phyloP scores from a whole-genome alignment of 2,329 filamentous ascomycete genomes.

The Monosporascus sp. region DNA sequence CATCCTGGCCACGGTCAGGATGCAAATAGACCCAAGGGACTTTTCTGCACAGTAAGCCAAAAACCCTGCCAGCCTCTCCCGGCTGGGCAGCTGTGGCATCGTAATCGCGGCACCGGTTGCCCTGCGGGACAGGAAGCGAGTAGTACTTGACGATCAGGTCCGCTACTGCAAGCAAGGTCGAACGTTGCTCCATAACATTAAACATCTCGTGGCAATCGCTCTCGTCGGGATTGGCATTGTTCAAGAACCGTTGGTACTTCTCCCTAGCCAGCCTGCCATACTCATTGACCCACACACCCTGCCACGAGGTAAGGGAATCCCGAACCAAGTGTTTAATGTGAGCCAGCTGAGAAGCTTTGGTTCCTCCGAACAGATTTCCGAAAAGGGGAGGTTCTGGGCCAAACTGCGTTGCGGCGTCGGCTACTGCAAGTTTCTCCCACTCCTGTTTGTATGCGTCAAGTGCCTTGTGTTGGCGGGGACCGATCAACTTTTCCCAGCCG shows the following conservation, averaged over 20 bases:
- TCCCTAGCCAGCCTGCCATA: slow-evolving; percentile 10
- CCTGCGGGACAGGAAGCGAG: slow-evolving; percentile 11
- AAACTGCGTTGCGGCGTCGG: neutral
- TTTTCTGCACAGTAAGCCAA: neutral
- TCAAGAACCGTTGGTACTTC: slow-evolving; percentile 12
- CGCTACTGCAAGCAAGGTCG: slow-evolving; percentile 17
- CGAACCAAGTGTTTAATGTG: slow-evolving; percentile 23
- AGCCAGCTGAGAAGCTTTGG: slow-evolving; percentile 16
- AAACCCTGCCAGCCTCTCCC: neutral
- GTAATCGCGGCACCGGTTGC: slow-evolving; percentile 20
- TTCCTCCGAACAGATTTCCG: slow-evolving; percentile 24
- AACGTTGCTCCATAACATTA: slow-evolving; percentile 22
- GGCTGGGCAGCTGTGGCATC: neutral
- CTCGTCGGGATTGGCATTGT: slow-evolving; percentile 3
- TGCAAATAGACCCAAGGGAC: neutral
- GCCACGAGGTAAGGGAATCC: slow-evolving; percentile 20
- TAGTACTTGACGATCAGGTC: slow-evolving; percentile 17
- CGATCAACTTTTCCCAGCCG: slow-evolving; percentile 20
- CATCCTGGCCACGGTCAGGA: neutral
- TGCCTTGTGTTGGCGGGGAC: slow-evolving; percentile 9
- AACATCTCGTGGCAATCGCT: slow-evolving; percentile 21
- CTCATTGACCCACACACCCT: slow-evolving; percentile 16
- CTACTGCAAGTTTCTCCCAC: slow-evolving; percentile 12
- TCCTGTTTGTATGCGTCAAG: slow-evolving; percentile 14
- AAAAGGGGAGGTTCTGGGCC: slow-evolving; percentile 12